Conservation (phyloP, 2,329 filamentous ascomycete species). For the Lachnellula subtilissima region DNA sequence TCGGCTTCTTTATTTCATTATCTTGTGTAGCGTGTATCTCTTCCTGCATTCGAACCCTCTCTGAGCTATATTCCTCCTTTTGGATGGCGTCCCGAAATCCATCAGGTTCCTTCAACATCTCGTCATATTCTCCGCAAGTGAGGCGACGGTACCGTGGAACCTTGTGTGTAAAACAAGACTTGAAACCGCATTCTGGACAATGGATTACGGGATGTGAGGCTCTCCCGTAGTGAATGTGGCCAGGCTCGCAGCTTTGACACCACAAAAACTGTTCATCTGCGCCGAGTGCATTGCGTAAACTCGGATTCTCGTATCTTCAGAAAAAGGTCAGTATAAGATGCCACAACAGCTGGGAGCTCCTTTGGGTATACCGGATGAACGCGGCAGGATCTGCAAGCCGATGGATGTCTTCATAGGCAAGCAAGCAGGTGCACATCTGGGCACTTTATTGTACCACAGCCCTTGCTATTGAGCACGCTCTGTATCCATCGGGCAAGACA, state of each 20-base stretch:
- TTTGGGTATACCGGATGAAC: conserved; percentile 4
- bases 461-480: conserved; percentile 9
- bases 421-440: conserved; percentile 10
- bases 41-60: background rate
- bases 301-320: conserved; percentile 12
- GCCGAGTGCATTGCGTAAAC: conserved; percentile 8
- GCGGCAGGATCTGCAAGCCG: conserved; percentile 9
- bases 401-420: conserved; percentile 13
- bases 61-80: conserved; percentile 2
- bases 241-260: conserved; percentile 15
- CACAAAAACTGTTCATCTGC: conserved; percentile 13
- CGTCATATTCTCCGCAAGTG: conserved; percentile 16
- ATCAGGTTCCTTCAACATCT: conserved; percentile 11
- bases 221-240: conserved; percentile 11
- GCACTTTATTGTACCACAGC: conserved; percentile 15
- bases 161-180: conserved; percentile 11
- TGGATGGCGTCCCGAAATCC: conserved; percentile 6
- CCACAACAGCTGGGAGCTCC: background rate
- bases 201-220: conserved; percentile 8
- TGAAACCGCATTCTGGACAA: conserved; percentile 11
- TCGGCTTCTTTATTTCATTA: background rate
- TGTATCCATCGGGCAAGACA: conserved; percentile 12
- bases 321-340: background rate
- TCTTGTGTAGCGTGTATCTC: background rate
- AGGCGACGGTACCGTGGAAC: conserved; percentile 12